Evolutionary conservation across 2,329 filamentous ascomycete genomes (phyloP), one percentile per base, ranked within the genome.

Genomic region (Diaporthe vexans): DNA sequence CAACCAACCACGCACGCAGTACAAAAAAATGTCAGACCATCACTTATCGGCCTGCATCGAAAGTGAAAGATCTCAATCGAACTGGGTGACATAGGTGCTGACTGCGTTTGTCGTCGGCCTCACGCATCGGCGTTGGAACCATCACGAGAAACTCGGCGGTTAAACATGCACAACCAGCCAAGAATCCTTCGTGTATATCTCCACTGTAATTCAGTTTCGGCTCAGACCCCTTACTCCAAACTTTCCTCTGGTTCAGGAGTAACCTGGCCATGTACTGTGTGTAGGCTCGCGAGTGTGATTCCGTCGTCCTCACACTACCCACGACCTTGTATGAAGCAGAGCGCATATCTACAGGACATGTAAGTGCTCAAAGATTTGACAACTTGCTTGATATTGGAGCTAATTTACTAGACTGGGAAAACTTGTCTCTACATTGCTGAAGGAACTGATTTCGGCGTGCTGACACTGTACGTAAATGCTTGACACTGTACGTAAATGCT

Each of bases 101-200:
- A 52, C 61, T 51, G 26, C 43, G 61, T 35, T 26, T 5, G 0
- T 13, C 24, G 58, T 67, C 8, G 61, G 61, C 61, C 61, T 37
- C 61, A 19, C 13, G 40, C 61, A 15, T 67, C 61, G 29, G n/a
- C 13, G 46, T 3, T 67, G 61, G 61, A 67, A 29, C 61, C 46
- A n/a, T 26, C 43, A 52, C 46, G 13, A 67, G 29, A n/a, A 51
- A 51, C 21, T 21, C 13, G 46, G n/a, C 29, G 61, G 43, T 67
- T 67, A 52, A 67, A 52, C 43, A 48, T 33, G 59, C 59, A n/a
- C 15, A 33, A 63, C 59, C 59, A 67, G 26, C 61, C 61, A 67
- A 26, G 21, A 3, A n/a, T 52, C 29, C 26, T n/a, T 24, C n/a
- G 61, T 11, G 29, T 15, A 67, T 52, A 43, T 35, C 61, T 37